Percentiles rank a stretch among this genome's conserved stretches.
phyloP scores from a whole-genome alignment of 23 red algal species.

The Agarophyton chilense region DNA sequence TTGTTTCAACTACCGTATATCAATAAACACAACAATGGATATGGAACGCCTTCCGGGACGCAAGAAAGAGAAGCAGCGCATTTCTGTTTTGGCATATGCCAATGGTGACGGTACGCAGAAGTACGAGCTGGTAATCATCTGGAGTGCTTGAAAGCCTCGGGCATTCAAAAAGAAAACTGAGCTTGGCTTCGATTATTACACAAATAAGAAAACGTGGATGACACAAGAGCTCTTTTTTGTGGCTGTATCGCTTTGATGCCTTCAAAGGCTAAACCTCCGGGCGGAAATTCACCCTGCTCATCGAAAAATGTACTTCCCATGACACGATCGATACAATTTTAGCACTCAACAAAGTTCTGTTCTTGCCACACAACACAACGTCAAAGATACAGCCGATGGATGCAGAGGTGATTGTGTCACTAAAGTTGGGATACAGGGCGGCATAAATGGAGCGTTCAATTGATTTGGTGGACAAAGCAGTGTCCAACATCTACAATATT shows the following conservation, averaged over 20 bases:
- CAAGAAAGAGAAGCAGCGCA: background rate
- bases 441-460: background rate
- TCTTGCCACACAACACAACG: background rate
- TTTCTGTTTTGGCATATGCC: background rate
- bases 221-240: background rate
- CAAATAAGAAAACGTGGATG: constrained; percentile 29
- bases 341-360: background rate
- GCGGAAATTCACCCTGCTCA: background rate
- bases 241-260: background rate
- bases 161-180: background rate
- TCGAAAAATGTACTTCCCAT: background rate
- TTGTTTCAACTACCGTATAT: background rate
- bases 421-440: background rate
- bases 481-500: background rate
- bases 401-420: background rate
- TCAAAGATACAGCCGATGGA: background rate
- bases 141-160: background rate
- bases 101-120: background rate
- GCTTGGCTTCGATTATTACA: constrained; percentile 21
- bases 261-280: background rate
- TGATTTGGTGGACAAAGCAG: background rate
- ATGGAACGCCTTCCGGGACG: background rate
- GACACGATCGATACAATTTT: background rate
- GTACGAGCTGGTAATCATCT: background rate
- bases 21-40: background rate